Percentiles rank a stretch among this genome's conserved stretches.
phyloP scores from a whole-genome alignment of 1,284 basidiomycete genomes.

The Moesziomyces globuligerus region DNA sequence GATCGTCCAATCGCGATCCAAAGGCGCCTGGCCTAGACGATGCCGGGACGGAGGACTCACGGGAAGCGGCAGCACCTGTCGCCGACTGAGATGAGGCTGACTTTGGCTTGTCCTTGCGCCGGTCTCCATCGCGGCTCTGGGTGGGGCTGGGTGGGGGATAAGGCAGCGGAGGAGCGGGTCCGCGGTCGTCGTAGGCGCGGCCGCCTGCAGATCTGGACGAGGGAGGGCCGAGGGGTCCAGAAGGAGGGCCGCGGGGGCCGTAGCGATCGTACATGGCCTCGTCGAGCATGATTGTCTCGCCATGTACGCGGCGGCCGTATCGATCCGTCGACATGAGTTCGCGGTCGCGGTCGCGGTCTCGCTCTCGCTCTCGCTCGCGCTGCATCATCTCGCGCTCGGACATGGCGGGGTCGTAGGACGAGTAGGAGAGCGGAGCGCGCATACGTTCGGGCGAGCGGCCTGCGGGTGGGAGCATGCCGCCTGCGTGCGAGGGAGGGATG shows the following conservation, averaged over 20 bases:
- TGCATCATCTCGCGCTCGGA: conserved; percentile 39
- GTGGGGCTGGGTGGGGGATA: conserved; percentile 45
- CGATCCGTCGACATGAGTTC: conserved; percentile 45
- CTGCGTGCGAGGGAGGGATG: conserved; percentile 21
- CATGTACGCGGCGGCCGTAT: conserved; percentile 40
- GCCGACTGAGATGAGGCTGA: conserved; percentile 6
- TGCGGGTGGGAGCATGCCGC: conserved; percentile 35
- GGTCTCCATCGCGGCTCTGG: conserved; percentile 37
- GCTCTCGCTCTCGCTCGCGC: conserved; percentile 31
- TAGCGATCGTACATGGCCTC: conserved; percentile 43
- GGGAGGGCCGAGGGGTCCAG: conserved; percentile 28
- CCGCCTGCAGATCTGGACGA: conserved; percentile 28
- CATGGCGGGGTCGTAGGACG: conserved; percentile 30
- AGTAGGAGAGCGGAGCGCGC: conserved; percentile 35
- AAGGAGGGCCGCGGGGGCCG: conserved; percentile 39
- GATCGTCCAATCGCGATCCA: conserved; percentile 10
- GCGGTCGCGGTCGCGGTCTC: conserved; percentile 25
- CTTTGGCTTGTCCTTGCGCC: conserved; percentile 42
- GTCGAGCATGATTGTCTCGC: conserved; percentile 39
- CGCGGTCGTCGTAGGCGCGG: conserved; percentile 35
- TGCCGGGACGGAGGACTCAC: conserved; percentile 30
- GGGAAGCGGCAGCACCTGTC: conserved; percentile 7
- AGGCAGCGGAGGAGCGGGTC: conserved; percentile 34
- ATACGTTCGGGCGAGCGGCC: conserved; percentile 45
- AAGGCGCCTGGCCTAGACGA: conserved; percentile 16